Percentiles rank a stretch among this genome's conserved stretches.
Evolutionary conservation across 78 protist species (phyloP).

Genomic region (Reticulomyxa filosa): DNA sequence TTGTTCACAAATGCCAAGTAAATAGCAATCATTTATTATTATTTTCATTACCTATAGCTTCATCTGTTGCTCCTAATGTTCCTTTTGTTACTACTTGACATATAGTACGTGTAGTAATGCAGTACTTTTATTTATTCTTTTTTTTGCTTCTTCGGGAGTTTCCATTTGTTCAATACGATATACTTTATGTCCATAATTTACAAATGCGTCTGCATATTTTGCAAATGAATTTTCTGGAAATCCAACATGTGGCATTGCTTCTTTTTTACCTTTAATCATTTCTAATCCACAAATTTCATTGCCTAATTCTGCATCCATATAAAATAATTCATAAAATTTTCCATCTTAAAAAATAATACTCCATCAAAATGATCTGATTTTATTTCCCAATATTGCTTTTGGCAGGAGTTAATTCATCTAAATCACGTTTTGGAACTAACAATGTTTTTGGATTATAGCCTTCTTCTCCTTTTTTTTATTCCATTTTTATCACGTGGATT

Average conservation of each 20-base stretch:
- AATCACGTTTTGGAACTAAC: not conserved
- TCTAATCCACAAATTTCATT: conserved; percentile 2
- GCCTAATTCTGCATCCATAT: conserved; percentile 10
- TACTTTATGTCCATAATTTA: not conserved
- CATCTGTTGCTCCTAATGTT: too few relatives aligned
- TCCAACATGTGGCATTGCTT: conserved; percentile 8
- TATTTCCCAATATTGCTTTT: conserved; percentile 11
- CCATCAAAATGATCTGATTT: not conserved
- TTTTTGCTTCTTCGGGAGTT: conserved; percentile 13
- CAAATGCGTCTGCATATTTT: conserved; percentile 5
- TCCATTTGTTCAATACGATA: conserved; percentile 13
- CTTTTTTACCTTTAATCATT: not conserved
- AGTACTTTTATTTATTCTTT: too few relatives aligned
- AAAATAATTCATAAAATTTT: conserved; percentile 21
- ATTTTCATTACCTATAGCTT: too few relatives aligned
- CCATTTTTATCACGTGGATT: not conserved
- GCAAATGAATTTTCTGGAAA: conserved; percentile 12
- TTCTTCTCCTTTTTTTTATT: not conserved
- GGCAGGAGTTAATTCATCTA: too few relatives aligned
- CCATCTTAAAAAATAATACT: conserved; percentile 12
- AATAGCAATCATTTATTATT: too few relatives aligned
- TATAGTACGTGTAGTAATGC: too few relatives aligned
- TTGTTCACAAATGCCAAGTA: too few relatives aligned
- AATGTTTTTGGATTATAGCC: not conserved
- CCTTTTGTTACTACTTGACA: too few relatives aligned